Percentiles rank a stretch among this genome's conserved stretches.
These are phyloP conservation scores for Pueraria montana DNA, from an alignment of 306 rosid genomes.

Conservation along the genomic window DNA sequence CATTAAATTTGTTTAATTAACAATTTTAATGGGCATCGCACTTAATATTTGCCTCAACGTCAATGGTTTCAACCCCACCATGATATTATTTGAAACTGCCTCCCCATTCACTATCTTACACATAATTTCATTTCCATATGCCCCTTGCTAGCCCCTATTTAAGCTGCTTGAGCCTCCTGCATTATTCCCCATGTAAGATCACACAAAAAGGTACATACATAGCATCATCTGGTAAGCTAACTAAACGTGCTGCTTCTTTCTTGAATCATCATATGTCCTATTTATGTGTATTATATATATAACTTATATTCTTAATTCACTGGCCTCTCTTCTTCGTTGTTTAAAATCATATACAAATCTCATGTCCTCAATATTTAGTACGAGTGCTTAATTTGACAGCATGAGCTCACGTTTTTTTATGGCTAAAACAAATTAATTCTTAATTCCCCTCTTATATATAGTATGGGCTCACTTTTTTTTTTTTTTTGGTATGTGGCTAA, in stretches of 20 bases:
- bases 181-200: conserved; percentile 6
- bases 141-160: conserved; percentile 54
- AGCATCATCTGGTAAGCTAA: conserved; percentile 35
- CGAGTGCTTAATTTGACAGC: neutral
- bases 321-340: no score
- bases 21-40: conserved; percentile 54
- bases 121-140: conserved; percentile 25
- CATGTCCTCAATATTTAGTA: neutral
- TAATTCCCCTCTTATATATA: neutral
- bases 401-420: no score
- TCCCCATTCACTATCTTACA: neutral
- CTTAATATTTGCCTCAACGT: conserved; percentile 52
- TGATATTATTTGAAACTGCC: conserved; percentile 43
- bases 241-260: neutral
- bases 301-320: neutral
- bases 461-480: neutral
- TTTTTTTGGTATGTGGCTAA: neutral
- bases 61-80: conserved; percentile 55
- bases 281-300: neutral
- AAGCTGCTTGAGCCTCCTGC: conserved; percentile 41
- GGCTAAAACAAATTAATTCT: neutral
- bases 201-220: neutral
- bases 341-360: neutral
- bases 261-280: neutral
- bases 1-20: conserved; percentile 10